Evolutionary conservation across 2,329 filamentous ascomycete genomes (phyloP).

Genomic region (Triangularia setosa): DNA sequence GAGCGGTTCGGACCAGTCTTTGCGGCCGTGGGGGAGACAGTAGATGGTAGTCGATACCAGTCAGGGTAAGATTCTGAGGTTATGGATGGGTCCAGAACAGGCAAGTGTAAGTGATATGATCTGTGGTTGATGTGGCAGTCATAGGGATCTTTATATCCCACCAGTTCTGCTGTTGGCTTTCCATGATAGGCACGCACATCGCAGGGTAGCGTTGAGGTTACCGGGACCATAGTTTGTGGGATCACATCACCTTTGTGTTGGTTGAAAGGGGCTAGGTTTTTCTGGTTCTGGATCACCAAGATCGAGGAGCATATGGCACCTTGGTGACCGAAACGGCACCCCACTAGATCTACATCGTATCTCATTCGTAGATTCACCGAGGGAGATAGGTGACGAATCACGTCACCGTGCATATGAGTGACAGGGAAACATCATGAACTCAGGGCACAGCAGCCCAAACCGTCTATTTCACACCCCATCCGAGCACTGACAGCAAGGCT

Average conservation of each 20-base stretch:
- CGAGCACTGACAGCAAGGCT: background rate
- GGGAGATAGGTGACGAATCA: background rate
- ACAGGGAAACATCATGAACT: background rate
- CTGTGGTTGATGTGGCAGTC: background rate
- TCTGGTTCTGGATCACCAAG: background rate
- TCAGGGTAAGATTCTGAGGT: too few relatives aligned
- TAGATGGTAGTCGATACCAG: background rate
- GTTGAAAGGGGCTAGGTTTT: background rate
- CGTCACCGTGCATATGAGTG: background rate
- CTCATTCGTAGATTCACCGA: background rate
- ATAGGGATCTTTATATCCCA: background rate
- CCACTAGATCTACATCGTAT: background rate
- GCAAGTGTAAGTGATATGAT: background rate
- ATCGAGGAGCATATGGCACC: background rate
- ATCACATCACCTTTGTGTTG: background rate
- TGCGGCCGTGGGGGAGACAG: constrained; percentile 21
- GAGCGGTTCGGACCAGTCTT: constrained; percentile 20
- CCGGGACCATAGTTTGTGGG: background rate
- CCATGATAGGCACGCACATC: background rate
- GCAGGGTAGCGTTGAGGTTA: background rate
- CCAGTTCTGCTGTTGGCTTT: background rate
- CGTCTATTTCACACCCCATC: background rate
- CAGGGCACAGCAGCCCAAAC: background rate
- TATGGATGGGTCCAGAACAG: background rate
- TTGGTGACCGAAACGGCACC: background rate